Conservation (phyloP, 371 early-diverging fungal species). For the Mortierella sp. region DNA sequence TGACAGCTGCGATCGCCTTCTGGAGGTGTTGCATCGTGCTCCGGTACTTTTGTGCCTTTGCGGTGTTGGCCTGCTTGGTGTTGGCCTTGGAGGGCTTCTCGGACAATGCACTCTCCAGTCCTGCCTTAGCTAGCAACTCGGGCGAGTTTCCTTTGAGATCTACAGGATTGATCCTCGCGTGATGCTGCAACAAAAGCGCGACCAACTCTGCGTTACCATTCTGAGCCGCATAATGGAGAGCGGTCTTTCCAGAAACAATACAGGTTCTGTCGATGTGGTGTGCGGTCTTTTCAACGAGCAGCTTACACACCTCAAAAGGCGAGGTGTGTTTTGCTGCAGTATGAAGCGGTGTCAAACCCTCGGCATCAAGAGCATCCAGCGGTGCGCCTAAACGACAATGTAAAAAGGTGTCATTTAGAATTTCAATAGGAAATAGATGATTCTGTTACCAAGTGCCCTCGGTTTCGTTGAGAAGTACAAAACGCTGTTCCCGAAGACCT, state of each 20-base stretch:
- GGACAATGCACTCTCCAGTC: constrained; percentile 39
- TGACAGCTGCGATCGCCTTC: constrained; percentile 45
- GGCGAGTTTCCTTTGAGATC: constrained; percentile 57
- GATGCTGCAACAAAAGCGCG: constrained; percentile 43
- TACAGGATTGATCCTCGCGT: constrained; percentile 50
- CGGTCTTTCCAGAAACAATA: constrained; percentile 45
- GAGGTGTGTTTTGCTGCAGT: constrained; percentile 51
- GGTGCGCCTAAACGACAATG: constrained; percentile 28
- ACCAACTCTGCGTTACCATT: constrained; percentile 56
- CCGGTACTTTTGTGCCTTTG: constrained; percentile 41
- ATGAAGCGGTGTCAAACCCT: constrained; percentile 56
- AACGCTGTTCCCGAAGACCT: background rate
- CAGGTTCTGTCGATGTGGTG: constrained; percentile 56
- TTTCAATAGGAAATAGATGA: no score
- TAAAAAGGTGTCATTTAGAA: background rate
- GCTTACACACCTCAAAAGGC: constrained; percentile 52
- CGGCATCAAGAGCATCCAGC: constrained; percentile 51
- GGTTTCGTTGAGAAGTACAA: no score
- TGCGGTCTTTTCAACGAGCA: constrained; percentile 41
- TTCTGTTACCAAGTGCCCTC: background rate
- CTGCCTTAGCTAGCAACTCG: constrained; percentile 51
- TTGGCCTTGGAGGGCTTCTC: constrained; percentile 45
- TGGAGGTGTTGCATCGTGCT: constrained; percentile 54
- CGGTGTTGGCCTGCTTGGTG: constrained; percentile 36
- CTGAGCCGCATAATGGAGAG: constrained; percentile 53